These are phyloP conservation scores for Uronychia setigera DNA, from an alignment of 73 alveolate species.

Conservation along the genomic window DNA sequence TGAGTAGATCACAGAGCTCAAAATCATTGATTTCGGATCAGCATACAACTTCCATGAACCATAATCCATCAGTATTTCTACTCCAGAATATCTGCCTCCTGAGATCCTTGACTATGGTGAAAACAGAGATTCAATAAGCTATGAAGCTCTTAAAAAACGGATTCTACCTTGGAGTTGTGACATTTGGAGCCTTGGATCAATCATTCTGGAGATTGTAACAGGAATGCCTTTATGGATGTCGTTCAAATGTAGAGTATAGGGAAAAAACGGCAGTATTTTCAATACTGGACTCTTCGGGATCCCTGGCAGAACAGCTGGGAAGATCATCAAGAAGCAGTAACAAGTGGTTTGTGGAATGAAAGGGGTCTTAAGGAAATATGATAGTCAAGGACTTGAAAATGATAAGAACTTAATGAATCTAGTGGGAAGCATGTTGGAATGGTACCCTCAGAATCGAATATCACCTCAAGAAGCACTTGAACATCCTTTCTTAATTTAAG, in stretches of 20 bases:
- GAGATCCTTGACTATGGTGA: constrained; percentile 58
- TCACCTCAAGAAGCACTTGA: constrained; percentile 68
- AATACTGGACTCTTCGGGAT: constrained; percentile 68
- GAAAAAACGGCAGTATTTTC: constrained; percentile 25
- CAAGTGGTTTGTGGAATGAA: constrained; percentile 9
- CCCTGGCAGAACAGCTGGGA: constrained; percentile 53
- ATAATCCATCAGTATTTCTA: constrained; percentile 44
- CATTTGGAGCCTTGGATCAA: constrained; percentile 75
- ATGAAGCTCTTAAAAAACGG: constrained; percentile 30
- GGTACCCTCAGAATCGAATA: constrained; percentile 64
- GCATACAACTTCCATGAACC: constrained; percentile 53
- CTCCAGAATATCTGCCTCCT: constrained; percentile 80
- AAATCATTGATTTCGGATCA: constrained; percentile 78
- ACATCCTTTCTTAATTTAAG: constrained; percentile 58
- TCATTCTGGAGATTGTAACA: constrained; percentile 67
- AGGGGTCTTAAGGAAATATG: constrained; percentile 43
- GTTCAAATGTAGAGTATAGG: constrained; percentile 55
- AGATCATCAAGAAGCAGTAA: constrained; percentile 44
- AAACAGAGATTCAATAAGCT: constrained; percentile 9
- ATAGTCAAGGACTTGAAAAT: constrained; percentile 35
- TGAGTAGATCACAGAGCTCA: constrained; percentile 41
- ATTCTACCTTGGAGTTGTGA: constrained; percentile 79
- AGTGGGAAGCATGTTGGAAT: constrained; percentile 56
- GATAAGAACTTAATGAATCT: constrained; percentile 61
- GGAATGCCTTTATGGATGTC: constrained; percentile 83